Percentiles rank a stretch among this genome's conserved stretches.
Conservation (phyloP, 495 filamentous ascomycete species). For the Daldinia vernicosa region DNA sequence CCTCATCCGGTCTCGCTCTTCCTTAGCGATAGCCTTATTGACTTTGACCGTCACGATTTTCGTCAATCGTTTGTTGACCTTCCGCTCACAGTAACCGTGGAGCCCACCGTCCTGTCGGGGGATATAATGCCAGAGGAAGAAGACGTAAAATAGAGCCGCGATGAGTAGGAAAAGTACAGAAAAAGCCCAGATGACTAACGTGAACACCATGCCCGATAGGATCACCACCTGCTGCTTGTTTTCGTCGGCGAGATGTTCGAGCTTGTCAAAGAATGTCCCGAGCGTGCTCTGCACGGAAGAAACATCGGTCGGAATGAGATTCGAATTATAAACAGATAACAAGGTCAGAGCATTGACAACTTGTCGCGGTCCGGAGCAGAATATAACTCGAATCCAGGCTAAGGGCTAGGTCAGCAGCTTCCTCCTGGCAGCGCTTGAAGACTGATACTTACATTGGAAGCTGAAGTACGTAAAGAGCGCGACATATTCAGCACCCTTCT, state of each 20-base stretch:
- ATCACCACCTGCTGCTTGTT: slow-evolving; percentile 82
- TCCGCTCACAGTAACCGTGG: slow-evolving; percentile 84
- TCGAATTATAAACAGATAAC: slow-evolving; percentile 74
- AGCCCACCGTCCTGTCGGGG: slow-evolving; percentile 79
- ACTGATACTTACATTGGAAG: slow-evolving; percentile 75
- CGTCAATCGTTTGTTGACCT: slow-evolving; percentile 82
- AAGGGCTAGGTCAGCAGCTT: slow-evolving; percentile 16
- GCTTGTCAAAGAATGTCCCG: slow-evolving; percentile 77
- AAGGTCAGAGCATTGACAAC: slow-evolving; percentile 88
- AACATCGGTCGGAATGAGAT: slow-evolving; percentile 56
- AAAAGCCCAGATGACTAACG: slow-evolving; percentile 87
- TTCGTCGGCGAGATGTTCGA: slow-evolving; percentile 71
- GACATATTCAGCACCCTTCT: slow-evolving; percentile 88
- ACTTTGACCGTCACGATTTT: slow-evolving; percentile 83
- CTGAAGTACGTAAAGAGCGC: slow-evolving; percentile 94
- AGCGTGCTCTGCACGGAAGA: slow-evolving; percentile 68
- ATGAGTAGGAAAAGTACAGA: slow-evolving; percentile 76
- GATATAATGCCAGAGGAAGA: slow-evolving; percentile 91
- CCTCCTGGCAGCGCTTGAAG: background rate
- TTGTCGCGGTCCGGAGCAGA: slow-evolving; percentile 91
- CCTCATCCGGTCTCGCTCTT: slow-evolving; percentile 64
- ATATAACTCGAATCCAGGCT: slow-evolving; percentile 87
- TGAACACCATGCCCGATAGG: slow-evolving; percentile 89
- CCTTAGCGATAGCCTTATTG: slow-evolving; percentile 83
- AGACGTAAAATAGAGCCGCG: slow-evolving; percentile 78